Evolutionary conservation across 2,329 filamentous ascomycete genomes (phyloP), one percentile per base, ranked within the genome.

Genomic region (Cladobotryum protrusum): DNA sequence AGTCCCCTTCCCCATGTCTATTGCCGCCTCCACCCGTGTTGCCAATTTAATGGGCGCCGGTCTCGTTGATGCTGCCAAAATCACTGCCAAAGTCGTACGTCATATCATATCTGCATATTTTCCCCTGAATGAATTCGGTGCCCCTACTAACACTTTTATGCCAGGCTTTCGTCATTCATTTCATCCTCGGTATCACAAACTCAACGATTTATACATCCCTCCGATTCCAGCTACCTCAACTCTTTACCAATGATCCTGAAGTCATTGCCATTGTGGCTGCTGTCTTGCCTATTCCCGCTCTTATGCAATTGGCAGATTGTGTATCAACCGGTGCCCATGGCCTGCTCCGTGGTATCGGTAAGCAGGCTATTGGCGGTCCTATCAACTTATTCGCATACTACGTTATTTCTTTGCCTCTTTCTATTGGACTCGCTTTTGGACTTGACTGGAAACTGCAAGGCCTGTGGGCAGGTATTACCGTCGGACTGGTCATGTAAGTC

Each of bases 31-130:
- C 12, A 97, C 92, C 0, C 84, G 92, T 1, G 82, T 96, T 13
- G 92, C 91, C 15, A 97, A 96, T 60, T 72, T 97, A 33, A 95
- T 97, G 54, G 93, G 92, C 8, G 91, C 92, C 0, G 86, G 85
- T 1, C 76, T 96, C 11, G 83, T 88, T 2, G 83, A 85, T 42
- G 87, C 91, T 0, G 91, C 91, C 14, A 89, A 85, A 63, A 86
- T 81, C 3, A 86, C 86, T 1, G 87, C 86, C n/a, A 84, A 81
- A 66, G 90, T 96, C 49, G 85, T 78, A 63, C 60, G 74, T 71
- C 45, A 18, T n/a, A 18, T n/a, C 15, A 20, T 34, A 44, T 6
- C 47, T 51, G 41, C 59, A 43, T 41, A 7, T 40, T 18, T n/a
- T n/a, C 24, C n/a, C n/a, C 4, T 29, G 24, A 29, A 29, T 29